Conservation (phyloP, 306 rosid genomes). For the Nissolia schottii region DNA sequence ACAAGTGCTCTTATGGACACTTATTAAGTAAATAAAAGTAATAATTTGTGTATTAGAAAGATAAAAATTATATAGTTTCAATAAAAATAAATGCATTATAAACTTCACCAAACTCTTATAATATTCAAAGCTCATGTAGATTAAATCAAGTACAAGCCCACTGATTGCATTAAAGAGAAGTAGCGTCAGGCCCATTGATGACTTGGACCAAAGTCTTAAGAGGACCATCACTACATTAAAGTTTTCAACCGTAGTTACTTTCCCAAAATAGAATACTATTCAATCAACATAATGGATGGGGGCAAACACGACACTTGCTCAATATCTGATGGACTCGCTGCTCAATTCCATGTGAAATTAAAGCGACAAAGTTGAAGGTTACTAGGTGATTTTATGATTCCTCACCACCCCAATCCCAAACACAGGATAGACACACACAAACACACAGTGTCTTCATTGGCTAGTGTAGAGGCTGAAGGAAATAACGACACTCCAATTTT, state of each 20-base stretch:
- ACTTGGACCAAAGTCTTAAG: slow-evolving; percentile 6
- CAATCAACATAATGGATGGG: slow-evolving; percentile 10
- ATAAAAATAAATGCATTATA: too few species aligned
- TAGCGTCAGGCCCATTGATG: background rate
- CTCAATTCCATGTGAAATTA: slow-evolving; percentile 8
- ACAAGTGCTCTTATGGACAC: too few species aligned
- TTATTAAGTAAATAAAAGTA: too few species aligned
- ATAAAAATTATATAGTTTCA: too few species aligned
- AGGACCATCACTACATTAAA: background rate
- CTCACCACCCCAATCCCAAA: background rate
- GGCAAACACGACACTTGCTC: slow-evolving; percentile 16
- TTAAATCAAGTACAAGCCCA: background rate
- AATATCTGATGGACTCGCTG: background rate
- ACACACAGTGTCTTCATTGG: background rate
- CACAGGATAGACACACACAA: background rate
- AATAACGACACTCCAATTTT: background rate
- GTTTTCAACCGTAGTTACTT: background rate
- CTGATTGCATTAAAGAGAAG: background rate
- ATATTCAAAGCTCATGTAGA: background rate
- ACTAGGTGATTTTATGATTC: background rate
- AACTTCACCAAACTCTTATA: too few species aligned
- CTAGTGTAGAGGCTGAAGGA: background rate
- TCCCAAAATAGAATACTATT: slow-evolving; percentile 16
- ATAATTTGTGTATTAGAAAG: too few species aligned
- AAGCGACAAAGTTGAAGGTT: background rate